Conservation (phyloP, 2,329 filamentous ascomycete genomes). For the Zopfia rhizophila region DNA sequence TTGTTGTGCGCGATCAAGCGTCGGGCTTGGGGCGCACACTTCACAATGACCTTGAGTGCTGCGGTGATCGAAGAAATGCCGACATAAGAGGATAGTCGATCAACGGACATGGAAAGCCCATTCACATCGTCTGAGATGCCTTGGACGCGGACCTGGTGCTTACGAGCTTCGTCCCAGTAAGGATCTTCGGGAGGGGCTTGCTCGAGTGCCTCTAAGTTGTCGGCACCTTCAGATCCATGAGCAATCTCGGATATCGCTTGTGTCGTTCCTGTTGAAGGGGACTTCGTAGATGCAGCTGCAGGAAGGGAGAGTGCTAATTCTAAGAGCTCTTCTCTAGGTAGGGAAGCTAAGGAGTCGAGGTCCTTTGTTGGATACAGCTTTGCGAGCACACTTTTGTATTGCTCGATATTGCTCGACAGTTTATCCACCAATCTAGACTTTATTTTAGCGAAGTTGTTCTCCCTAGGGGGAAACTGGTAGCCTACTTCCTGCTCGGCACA, state of each 20-base stretch:
- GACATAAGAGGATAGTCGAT: slow-evolving; percentile 72
- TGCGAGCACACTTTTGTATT: slow-evolving; percentile 55
- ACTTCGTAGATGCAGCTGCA: slow-evolving; percentile 43
- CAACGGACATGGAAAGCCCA: slow-evolving; percentile 70
- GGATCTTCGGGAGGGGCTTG: slow-evolving; percentile 73
- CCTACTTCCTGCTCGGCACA: slow-evolving; percentile 81
- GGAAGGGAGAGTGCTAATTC: slow-evolving; percentile 56
- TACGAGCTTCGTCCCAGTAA: slow-evolving; percentile 72
- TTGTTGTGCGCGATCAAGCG: slow-evolving; percentile 59
- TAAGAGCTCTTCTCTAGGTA: slow-evolving; percentile 58
- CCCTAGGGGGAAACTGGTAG: slow-evolving; percentile 16
- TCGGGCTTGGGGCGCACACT: slow-evolving; percentile 63
- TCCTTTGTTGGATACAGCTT: slow-evolving; percentile 56
- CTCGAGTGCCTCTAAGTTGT: slow-evolving; percentile 70
- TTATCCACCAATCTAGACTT: slow-evolving; percentile 68
- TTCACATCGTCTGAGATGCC: slow-evolving; percentile 76
- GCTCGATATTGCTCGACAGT: slow-evolving; percentile 61
- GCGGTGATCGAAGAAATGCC: slow-evolving; percentile 81
- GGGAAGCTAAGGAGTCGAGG: slow-evolving; percentile 50
- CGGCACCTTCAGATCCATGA: slow-evolving; percentile 58
- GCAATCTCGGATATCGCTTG: slow-evolving; percentile 50
- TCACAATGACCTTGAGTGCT: slow-evolving; percentile 75
- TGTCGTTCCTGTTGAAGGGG: slow-evolving; percentile 40
- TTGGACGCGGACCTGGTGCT: slow-evolving; percentile 55
- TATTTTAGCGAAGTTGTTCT: slow-evolving; percentile 69